Conservation (phyloP, 176 grass and related monocot species). For the Ampelocalamus luodianensis region DNA sequence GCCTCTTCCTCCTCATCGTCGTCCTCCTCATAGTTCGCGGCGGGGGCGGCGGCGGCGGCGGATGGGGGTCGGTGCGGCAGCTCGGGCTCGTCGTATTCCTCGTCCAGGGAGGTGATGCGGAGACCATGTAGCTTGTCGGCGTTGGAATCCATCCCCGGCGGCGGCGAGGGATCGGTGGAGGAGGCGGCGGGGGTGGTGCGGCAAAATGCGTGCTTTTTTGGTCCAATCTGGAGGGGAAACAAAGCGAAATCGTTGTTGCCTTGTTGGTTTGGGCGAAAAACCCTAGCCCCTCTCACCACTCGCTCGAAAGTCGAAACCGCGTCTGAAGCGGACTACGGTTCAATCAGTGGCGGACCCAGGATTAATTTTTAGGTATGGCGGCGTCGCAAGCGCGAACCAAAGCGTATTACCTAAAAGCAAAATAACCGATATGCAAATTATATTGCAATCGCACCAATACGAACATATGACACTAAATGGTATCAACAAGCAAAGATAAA, state of each 20-base stretch:
- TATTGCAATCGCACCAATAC: too few relatives aligned
- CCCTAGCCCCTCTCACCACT: conserved; percentile 35
- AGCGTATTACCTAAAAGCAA: too few relatives aligned
- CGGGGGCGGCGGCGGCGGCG: background rate
- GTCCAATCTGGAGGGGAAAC: background rate
- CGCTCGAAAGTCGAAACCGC: too few relatives aligned
- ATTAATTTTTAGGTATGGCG: too few relatives aligned
- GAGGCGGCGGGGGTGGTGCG: conserved; percentile 23
- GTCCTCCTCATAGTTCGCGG: conserved; percentile 39
- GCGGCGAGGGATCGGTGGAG: conserved; percentile 22
- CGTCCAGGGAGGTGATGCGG: conserved; percentile 54
- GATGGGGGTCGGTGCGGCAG: background rate
- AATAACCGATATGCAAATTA: too few relatives aligned
- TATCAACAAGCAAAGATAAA: too few relatives aligned
- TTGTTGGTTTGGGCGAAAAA: conserved; percentile 31
- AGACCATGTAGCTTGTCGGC: conserved; percentile 42
- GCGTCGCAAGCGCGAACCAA: too few relatives aligned
- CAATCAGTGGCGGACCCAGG: too few relatives aligned
- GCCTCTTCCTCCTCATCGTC: conserved; percentile 58
- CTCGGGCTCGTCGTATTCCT: conserved; percentile 43
- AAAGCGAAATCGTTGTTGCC: conserved; percentile 12
- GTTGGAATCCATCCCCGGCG: conserved; percentile 44
- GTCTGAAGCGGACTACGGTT: background rate
- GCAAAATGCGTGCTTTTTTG: background rate
- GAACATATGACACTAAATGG: too few relatives aligned